Base-by-base conservation (phyloP, 352 stramenopile species). In the Pythium rishiriense region DNA sequence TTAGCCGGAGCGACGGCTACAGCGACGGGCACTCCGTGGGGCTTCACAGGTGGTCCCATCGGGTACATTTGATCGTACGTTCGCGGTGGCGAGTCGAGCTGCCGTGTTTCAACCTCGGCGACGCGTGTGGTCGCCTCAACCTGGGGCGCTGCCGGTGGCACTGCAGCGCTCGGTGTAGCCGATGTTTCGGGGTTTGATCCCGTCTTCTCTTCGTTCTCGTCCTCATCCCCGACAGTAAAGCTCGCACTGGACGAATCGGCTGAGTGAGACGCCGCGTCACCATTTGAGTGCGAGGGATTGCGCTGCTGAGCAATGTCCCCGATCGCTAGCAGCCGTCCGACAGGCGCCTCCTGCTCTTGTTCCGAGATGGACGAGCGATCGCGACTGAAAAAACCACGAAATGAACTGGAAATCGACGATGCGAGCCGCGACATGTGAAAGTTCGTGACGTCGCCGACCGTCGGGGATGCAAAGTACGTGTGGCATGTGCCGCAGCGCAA, bases 391-490 rank as follows among this genome's bases (percentile, higher is more conserved):
- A 94, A 73, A 9, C 78, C 79, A 58, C 88, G 81, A 24, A 94
- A 88, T 31, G 82, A 93, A 52, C 78, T 89, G 26, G 80, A 88
- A 41, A 94, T 87, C 39, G 83, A 91, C 50, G 81, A 85, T 56
- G 85, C 81, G 22, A 94, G 70, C 2, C 81, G 72, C n/a, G 74
- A 78, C 64, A 93, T 83, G 74, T 94, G 85, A 58, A 94, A 94
- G 67, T 91, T 93, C 39, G 85, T 94, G 43, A 88, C 83, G 28
- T 90, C 83, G 0, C 83, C 85, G 15, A 94, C 80, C 1, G 80
- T 80, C 12, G 85, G 85, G 9, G 85, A 92, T 4, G 85, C 83
- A 72, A 94, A 94, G 59, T 92, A 94, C 29, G 81, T 90, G 56
- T 93, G 81, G 58, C 85, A 94, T 2, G 80, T 73, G 29, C 82